Percentiles rank a stretch among this genome's conserved stretches.
Conservation (phyloP, 371 early-diverging fungal genomes). For the Syncephalastrum contaminatum region DNA sequence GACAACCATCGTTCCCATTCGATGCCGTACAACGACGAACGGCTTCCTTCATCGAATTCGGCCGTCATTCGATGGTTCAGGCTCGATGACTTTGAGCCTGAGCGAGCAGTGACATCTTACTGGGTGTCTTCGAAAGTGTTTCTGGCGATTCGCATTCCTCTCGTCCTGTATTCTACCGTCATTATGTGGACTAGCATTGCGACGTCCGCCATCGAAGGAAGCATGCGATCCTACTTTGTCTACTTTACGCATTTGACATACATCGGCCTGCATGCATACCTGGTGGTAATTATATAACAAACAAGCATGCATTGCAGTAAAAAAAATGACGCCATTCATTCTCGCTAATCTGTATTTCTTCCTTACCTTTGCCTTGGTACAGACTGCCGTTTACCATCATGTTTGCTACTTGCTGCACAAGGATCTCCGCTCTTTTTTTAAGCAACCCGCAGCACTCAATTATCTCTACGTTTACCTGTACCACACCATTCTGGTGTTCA, state of each 20-base stretch:
- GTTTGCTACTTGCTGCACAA: constrained; percentile 24
- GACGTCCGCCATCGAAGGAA: constrained; percentile 16
- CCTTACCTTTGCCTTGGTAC: not conserved
- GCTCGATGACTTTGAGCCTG: constrained; percentile 53
- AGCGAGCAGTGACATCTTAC: constrained; percentile 53
- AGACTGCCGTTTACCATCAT: constrained; percentile 31
- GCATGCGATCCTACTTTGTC: constrained; percentile 32
- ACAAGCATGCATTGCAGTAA: not conserved
- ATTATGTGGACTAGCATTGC: constrained; percentile 44
- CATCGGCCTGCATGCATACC: constrained; percentile 50
- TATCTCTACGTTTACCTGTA: constrained; percentile 46
- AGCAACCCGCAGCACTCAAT: constrained; percentile 36
- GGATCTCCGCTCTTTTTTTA: constrained; percentile 24
- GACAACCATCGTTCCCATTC: too few relatives aligned
- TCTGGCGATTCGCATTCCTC: constrained; percentile 37
- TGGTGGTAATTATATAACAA: constrained; percentile 36
- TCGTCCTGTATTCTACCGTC: constrained; percentile 38
- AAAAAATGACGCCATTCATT: not conserved
- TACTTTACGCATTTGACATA: constrained; percentile 56
- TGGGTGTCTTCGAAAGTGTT: constrained; percentile 46
- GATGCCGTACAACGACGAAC: constrained; percentile 19
- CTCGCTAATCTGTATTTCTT: not conserved
- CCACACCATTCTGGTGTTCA: constrained; percentile 42
- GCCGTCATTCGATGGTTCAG: constrained; percentile 37
- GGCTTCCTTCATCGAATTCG: constrained; percentile 19